phyloP scores from a whole-genome alignment of 371 early-diverging fungal genomes.

The Zopfochytrium polystomum region DNA sequence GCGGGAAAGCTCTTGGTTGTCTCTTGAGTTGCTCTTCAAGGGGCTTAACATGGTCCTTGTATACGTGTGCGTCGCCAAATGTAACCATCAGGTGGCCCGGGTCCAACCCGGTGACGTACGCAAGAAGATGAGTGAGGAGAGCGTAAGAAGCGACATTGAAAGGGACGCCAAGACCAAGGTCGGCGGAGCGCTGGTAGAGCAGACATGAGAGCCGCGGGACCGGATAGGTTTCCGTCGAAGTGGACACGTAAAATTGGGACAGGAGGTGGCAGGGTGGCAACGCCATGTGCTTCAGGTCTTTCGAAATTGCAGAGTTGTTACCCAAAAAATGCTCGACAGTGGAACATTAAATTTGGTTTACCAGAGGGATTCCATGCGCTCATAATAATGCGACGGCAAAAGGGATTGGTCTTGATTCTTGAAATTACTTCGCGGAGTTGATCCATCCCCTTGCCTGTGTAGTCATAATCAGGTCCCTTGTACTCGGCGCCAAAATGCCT shows the following conservation, averaged over 20 bases:
- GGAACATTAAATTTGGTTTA: constrained; percentile 22
- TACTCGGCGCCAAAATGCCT: constrained; percentile 98
- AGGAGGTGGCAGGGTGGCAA: constrained; percentile 68
- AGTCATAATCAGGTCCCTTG: constrained; percentile 80
- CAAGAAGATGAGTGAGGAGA: constrained; percentile 90
- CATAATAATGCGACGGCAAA: constrained; percentile 91
- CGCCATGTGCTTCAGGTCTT: constrained; percentile 54
- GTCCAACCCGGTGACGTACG: constrained; percentile 81
- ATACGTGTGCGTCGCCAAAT: constrained; percentile 98
- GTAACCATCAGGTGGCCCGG: constrained; percentile 93
- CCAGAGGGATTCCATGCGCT: constrained; percentile 99
- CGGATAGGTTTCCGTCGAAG: constrained; percentile 40
- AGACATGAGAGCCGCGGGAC: constrained; percentile 77
- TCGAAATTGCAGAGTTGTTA: background rate
- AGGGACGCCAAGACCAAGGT: constrained; percentile 98
- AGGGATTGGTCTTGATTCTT: constrained; percentile 71
- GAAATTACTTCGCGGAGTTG: constrained; percentile 92
- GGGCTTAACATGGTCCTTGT: constrained; percentile 90
- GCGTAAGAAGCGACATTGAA: constrained; percentile 99
- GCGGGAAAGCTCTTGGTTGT: constrained; percentile 86
- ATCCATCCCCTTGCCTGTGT: constrained; percentile 93
- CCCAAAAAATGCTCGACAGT: constrained; percentile 3
- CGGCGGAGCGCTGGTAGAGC: constrained; percentile 98
- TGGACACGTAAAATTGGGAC: constrained; percentile 65
- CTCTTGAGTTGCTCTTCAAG: constrained; percentile 81